Percentiles rank a stretch among this genome's conserved stretches.
phyloP scores from a whole-genome alignment of 2,329 filamentous ascomycete species.

The Raffaelea arxii region DNA sequence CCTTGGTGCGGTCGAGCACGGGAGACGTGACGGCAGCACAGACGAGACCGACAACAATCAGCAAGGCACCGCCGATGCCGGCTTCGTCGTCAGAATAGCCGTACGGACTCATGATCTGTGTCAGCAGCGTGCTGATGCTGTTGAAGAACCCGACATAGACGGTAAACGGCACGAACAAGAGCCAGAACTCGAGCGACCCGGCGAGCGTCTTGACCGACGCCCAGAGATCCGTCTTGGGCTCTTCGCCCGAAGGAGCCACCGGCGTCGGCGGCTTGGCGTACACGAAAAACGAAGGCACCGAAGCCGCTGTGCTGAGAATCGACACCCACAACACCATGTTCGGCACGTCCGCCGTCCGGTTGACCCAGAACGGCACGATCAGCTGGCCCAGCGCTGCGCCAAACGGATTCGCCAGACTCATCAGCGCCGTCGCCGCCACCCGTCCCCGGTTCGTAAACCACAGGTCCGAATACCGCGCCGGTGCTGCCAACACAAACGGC shows the following conservation, averaged over 20 bases:
- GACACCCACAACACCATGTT: slow-evolving; percentile 77
- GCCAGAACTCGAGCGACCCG: slow-evolving; percentile 62
- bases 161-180: slow-evolving; percentile 71
- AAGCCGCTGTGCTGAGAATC: too few species aligned
- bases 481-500: slow-evolving; percentile 82
- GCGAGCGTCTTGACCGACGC: slow-evolving; percentile 44
- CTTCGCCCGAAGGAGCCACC: slow-evolving; percentile 55
- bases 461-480: slow-evolving; percentile 82
- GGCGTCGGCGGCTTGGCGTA: slow-evolving; percentile 69
- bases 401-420: slow-evolving; percentile 79
- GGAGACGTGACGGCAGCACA: slow-evolving; percentile 67
- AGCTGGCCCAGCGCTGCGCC: slow-evolving; percentile 84
- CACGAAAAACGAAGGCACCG: slow-evolving; percentile 72
- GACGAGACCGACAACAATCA: slow-evolving; percentile 83
- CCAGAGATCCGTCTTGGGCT: slow-evolving; percentile 42
- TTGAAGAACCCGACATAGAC: slow-evolving; percentile 93
- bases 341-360: slow-evolving; percentile 54
- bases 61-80: slow-evolving; percentile 78
- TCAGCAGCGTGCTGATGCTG: slow-evolving; percentile 75
- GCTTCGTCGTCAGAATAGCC: slow-evolving; percentile 75
- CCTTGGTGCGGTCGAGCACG: slow-evolving; percentile 75
- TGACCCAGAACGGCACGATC: slow-evolving; percentile 70
- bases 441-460: slow-evolving; percentile 86
- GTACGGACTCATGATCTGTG: slow-evolving; percentile 83
- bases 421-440: slow-evolving; percentile 77